Base-by-base conservation (phyloP, 2,329 filamentous ascomycete genomes). In the Stagonosporopsis cucurbitacearum region DNA sequence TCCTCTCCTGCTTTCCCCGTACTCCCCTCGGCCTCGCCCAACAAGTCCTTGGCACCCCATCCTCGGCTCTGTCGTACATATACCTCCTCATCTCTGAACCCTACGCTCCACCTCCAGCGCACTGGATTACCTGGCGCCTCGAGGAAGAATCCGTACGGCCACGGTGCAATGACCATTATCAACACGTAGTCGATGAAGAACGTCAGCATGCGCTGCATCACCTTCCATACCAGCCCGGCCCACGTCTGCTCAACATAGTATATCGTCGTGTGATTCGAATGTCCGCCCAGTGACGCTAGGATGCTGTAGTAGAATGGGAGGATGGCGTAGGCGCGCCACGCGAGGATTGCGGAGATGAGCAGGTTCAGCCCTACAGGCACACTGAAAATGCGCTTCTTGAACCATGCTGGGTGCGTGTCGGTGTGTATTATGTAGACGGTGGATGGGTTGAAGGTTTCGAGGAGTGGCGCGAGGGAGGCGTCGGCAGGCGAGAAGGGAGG, bases 381-480 rank as follows among this genome's bases (percentile, higher is more conserved):
- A 43, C 86, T 68, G 77, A 96, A 97, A 67, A 96, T 89, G 69
- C 91, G 89, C 72, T 85, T 85, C 78, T 97, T 97, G 77, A 93
- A 86, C 25, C 82, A 81, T 19, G 78, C 76, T 0, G 88, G 86
- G 59, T 89, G 87, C 57, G 77, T 79, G 80, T 97, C 93, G 75
- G 96, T 81, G 79, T 96, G 92, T 26, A 89, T 83, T 68, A 97
- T 84, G 82, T 97, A 96, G 72, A 96, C 83, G 74, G 91, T 86
- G 52, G 84, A 78, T 52, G 84, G 80, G 55, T 86, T 83, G 57
- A 96, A 86, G 39, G 81, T 83, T 32, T 83, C 78, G 69, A 90
- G 82, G 72, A 96, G 88, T 11, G 87, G 83, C 46, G 81, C 67
- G 50, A 96, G 83, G 28, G 82, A 80, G 44, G 84, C 74, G 0